These are phyloP conservation scores for Colletotrichum sp. DNA, from an alignment of 2,329 filamentous ascomycete genomes.

Conservation along the genomic window DNA sequence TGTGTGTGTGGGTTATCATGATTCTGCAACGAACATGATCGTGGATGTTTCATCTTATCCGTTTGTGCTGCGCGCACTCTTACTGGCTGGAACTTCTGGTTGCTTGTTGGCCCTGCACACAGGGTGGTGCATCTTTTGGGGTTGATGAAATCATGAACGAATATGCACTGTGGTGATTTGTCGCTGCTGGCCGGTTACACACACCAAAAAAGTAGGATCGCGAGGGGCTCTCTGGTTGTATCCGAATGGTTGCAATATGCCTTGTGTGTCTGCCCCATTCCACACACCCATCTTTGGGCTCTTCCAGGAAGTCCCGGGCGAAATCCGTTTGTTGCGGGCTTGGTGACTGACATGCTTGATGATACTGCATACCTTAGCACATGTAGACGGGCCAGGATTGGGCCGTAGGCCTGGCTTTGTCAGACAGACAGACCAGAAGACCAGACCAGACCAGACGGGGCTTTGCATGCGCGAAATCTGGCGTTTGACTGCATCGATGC, in stretches of 20 bases:
- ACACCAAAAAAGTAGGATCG: background rate
- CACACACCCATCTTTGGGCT: background rate
- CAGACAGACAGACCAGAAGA: background rate
- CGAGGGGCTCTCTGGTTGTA: background rate
- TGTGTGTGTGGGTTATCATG: constrained; percentile 19
- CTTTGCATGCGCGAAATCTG: constrained; percentile 28
- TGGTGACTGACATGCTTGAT: background rate
- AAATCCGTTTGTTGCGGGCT: background rate
- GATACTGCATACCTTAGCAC: background rate
- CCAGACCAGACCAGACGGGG: background rate
- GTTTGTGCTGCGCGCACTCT: constrained; percentile 11
- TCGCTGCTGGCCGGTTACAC: background rate
- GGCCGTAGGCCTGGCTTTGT: constrained; percentile 3
- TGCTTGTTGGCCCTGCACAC: background rate
- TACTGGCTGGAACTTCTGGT: background rate
- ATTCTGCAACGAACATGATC: constrained; percentile 23
- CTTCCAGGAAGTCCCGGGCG: background rate
- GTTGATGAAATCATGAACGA: background rate
- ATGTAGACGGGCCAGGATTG: background rate
- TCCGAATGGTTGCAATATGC: background rate
- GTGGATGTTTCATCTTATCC: constrained; percentile 19
- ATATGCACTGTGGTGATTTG: background rate
- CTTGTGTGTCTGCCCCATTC: background rate
- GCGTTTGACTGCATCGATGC: constrained; percentile 29
- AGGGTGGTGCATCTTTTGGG: background rate